Evolutionary conservation across 108 stramenopile species (phyloP).

Genomic region (Seminavis robusta): DNA sequence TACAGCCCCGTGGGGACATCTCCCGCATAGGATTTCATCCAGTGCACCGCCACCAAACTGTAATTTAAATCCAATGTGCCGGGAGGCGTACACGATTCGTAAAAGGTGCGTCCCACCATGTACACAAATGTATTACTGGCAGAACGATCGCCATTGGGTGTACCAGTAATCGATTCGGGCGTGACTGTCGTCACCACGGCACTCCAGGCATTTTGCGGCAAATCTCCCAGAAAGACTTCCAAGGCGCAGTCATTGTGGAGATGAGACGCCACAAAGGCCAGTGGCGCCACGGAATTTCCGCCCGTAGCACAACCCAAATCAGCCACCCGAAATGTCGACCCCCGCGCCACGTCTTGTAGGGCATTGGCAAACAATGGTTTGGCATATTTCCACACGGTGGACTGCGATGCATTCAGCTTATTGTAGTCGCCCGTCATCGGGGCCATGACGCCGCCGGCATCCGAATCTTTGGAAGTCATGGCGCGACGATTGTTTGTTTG

Average conservation of each 20-base stretch:
- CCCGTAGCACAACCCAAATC: constrained; percentile 6
- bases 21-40: background rate
- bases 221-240: background rate
- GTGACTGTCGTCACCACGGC: background rate
- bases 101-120: constrained; percentile 1
- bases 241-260: background rate
- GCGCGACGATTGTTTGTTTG: too few species aligned
- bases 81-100: background rate
- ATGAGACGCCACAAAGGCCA: background rate
- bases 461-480: too few species aligned
- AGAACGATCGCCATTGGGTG: too few species aligned
- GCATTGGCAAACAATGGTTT: too few species aligned
- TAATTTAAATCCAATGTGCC: background rate
- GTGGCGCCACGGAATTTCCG: background rate
- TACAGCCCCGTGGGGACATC: background rate
- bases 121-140: too few species aligned
- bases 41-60: background rate
- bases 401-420: too few species aligned
- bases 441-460: too few species aligned
- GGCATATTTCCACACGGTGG: too few species aligned
- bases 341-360: too few species aligned
- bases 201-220: background rate
- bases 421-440: too few species aligned
- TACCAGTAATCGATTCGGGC: background rate
- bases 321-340: background rate